These are phyloP conservation scores for Boletellus ananas DNA, from an alignment of 768 basidiomycete genomes.

Conservation along the genomic window DNA sequence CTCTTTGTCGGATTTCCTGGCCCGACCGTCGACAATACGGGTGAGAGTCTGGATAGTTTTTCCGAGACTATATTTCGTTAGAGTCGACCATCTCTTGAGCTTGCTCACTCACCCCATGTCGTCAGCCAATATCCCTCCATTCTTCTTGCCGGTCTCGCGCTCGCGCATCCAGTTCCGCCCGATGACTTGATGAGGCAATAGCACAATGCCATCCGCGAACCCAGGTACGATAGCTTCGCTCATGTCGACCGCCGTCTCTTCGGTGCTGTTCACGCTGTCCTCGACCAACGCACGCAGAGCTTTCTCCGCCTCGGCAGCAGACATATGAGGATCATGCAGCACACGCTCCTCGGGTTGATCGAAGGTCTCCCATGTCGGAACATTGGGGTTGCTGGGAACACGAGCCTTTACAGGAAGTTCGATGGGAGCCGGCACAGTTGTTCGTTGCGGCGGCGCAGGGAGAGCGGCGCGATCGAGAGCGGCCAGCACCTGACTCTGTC, in stretches of 20 bases:
- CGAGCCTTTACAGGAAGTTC: conserved; percentile 23
- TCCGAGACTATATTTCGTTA: conserved; percentile 51
- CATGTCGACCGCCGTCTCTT: conserved; percentile 48
- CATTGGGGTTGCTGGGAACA: conserved; percentile 10
- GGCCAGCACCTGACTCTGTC: conserved; percentile 18
- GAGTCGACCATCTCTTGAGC: background rate
- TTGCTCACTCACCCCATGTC: conserved; percentile 67
- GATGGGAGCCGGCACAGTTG: conserved; percentile 31
- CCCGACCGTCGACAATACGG: conserved; percentile 79
- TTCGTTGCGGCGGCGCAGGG: conserved; percentile 13
- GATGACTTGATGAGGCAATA: conserved; percentile 86
- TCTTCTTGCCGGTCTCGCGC: conserved; percentile 73
- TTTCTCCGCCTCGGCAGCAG: conserved; percentile 64
- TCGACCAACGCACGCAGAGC: conserved; percentile 74
- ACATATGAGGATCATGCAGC: conserved; percentile 32
- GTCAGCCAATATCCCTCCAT: conserved; percentile 88
- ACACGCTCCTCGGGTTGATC: conserved; percentile 24
- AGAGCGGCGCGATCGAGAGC: conserved; percentile 24
- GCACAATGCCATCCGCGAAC: conserved; percentile 61
- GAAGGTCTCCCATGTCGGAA: conserved; percentile 30
- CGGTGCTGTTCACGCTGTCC: conserved; percentile 55
- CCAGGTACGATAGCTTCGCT: conserved; percentile 71
- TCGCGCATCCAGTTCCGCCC: conserved; percentile 86
- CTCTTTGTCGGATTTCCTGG: conserved; percentile 62
- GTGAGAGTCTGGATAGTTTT: conserved; percentile 92